Conservation (phyloP, 805 yeast species). For the Zygosaccharomyces bisporus region DNA sequence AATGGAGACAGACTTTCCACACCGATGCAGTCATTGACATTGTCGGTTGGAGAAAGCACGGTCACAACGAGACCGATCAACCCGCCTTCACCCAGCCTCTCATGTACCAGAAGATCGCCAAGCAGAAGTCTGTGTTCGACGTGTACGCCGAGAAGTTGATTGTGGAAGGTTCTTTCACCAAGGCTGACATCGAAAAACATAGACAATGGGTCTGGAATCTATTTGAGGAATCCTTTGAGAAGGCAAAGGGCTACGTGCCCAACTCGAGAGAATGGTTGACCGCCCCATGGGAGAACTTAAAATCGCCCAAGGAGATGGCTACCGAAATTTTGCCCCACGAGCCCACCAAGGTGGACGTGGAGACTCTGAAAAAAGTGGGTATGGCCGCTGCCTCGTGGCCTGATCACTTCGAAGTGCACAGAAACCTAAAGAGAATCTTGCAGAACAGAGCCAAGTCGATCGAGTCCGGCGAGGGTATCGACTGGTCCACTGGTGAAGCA, state of each 20-base stretch:
- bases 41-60: slow-evolving; percentile 97
- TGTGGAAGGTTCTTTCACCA: slow-evolving; percentile 82
- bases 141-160: slow-evolving; percentile 76
- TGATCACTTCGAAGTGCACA: slow-evolving; percentile 81
- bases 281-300: slow-evolving; percentile 98
- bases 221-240: slow-evolving; percentile 83
- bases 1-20: slow-evolving; percentile 96
- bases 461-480: slow-evolving; percentile 89
- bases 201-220: slow-evolving; percentile 96
- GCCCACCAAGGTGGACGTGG: slow-evolving; percentile 85
- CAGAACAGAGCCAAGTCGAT: slow-evolving; percentile 80
- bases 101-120: slow-evolving; percentile 89
- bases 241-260: slow-evolving; percentile 86
- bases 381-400: slow-evolving; percentile 78
- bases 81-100: slow-evolving; percentile 98
- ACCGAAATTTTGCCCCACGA: slow-evolving; percentile 93
- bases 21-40: slow-evolving; percentile 94
- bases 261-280: slow-evolving; percentile 96
- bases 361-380: slow-evolving; percentile 74
- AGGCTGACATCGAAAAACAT: slow-evolving; percentile 90
- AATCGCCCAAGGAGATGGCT: slow-evolving; percentile 94
- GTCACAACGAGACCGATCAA: slow-evolving; percentile 99
- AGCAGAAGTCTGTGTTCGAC: slow-evolving; percentile 85
- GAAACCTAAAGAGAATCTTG: slow-evolving; percentile 92
- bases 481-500: slow-evolving; percentile 99